Evolutionary conservation across 768 basidiomycete genomes (phyloP).

Genomic region (Mycena capillaripes): DNA sequence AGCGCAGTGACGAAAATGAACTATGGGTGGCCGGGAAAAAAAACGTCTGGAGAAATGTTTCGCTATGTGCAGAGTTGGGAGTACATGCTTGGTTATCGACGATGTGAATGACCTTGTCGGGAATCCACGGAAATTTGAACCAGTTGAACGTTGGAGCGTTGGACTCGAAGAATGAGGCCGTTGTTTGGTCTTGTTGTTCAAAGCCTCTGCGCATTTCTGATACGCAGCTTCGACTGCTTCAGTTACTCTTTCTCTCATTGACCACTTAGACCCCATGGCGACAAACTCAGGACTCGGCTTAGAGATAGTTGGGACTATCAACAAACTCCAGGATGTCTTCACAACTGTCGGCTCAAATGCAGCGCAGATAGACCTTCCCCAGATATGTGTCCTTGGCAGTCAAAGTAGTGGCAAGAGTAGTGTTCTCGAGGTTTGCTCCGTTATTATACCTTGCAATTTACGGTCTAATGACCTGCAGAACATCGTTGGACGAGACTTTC

Average conservation of each 20-base stretch:
- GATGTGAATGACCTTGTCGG: too few species aligned
- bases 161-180: too few species aligned
- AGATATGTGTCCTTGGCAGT: slow-evolving; percentile 92
- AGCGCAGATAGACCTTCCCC: slow-evolving; percentile 88
- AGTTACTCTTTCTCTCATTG: slow-evolving; percentile 41
- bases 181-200: slow-evolving; percentile 21
- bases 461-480: slow-evolving; percentile 67
- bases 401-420: slow-evolving; percentile 96
- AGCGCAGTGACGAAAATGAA: too few species aligned
- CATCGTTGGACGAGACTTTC: slow-evolving; percentile 97
- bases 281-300: slow-evolving; percentile 78
- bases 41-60: too few species aligned
- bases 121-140: too few species aligned
- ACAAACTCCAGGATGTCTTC: slow-evolving; percentile 95
- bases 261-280: slow-evolving; percentile 56
- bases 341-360: slow-evolving; percentile 84
- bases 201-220: slow-evolving; percentile 24
- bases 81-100: too few species aligned
- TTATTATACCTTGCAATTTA: background rate
- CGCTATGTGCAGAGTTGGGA: too few species aligned
- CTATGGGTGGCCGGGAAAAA: too few species aligned
- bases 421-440: slow-evolving; percentile 79
- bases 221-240: slow-evolving; percentile 31
- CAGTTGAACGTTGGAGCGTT: too few species aligned
- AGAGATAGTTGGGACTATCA: slow-evolving; percentile 86